These are phyloP conservation scores for Rhynchospora pubera DNA, from an alignment of 176 grass and related monocot genomes.

Conservation along the genomic window DNA sequence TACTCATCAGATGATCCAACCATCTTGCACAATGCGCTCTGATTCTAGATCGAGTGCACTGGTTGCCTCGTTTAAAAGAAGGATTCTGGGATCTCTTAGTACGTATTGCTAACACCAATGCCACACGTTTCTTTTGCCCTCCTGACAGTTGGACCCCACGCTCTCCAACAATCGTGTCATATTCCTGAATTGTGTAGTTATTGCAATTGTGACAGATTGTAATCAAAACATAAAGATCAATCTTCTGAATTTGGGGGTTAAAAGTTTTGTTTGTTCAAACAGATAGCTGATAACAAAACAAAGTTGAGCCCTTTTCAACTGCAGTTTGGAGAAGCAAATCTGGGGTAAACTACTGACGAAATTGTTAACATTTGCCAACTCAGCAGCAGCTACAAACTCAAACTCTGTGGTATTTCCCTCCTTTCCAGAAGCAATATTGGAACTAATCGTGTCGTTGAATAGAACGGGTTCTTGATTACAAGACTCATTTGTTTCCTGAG, in stretches of 20 bases:
- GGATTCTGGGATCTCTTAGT: slow-evolving; percentile 52
- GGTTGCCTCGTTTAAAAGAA: slow-evolving; percentile 58
- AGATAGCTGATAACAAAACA: neutral
- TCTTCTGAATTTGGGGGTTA: neutral
- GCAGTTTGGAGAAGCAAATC: slow-evolving; percentile 4
- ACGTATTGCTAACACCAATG: slow-evolving; percentile 46
- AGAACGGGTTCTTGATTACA: slow-evolving; percentile 60
- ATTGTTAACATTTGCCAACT: slow-evolving; percentile 48
- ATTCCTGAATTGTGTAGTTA: slow-evolving; percentile 43
- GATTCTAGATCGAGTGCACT: slow-evolving; percentile 67
- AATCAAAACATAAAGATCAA: too few species aligned
- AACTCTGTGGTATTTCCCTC: slow-evolving; percentile 35
- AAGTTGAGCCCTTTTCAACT: neutral
- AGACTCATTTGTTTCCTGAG: slow-evolving; percentile 64
- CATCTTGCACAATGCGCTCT: slow-evolving; percentile 45
- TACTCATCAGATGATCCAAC: slow-evolving; percentile 40
- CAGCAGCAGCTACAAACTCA: slow-evolving; percentile 35
- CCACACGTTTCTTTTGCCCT: slow-evolving; percentile 64
- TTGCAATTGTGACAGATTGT: neutral
- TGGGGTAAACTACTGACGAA: slow-evolving; percentile 54
- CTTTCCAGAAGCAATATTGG: slow-evolving; percentile 68
- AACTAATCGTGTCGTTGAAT: slow-evolving; percentile 53
- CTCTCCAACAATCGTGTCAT: slow-evolving; percentile 53
- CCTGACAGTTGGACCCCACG: slow-evolving; percentile 63
- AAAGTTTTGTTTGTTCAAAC: neutral